phyloP scores from a whole-genome alignment of 2,329 filamentous ascomycete genomes.

The Chaetomiaceae sp. region DNA sequence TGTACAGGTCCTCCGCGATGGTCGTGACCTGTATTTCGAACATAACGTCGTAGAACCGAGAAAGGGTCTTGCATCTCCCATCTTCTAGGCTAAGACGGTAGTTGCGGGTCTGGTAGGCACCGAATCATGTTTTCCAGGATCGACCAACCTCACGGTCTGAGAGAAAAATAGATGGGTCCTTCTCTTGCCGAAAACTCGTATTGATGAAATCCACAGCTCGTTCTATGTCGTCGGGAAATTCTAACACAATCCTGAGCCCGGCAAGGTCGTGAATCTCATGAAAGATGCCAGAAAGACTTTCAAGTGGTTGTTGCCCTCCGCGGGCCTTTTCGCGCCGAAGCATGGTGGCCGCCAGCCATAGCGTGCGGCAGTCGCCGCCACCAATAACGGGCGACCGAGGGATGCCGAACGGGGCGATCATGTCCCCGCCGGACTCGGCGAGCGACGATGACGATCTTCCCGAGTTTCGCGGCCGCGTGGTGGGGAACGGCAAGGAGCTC shows the following conservation, averaged over 20 bases:
- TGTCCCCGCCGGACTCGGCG: slow-evolving; percentile 81
- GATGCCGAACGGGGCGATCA: slow-evolving; percentile 78
- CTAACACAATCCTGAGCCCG: background rate
- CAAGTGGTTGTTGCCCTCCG: background rate
- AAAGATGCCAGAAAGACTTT: background rate
- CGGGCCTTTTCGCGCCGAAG: slow-evolving; percentile 14
- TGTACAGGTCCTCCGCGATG: background rate
- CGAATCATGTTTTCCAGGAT: background rate
- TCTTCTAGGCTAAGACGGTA: background rate
- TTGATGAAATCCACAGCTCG: background rate
- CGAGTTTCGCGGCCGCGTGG: slow-evolving; percentile 35
- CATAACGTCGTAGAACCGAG: background rate
- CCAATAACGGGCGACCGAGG: slow-evolving; percentile 63
- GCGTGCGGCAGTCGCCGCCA: slow-evolving; percentile 77
- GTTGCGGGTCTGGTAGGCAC: background rate
- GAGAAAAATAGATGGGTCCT: background rate
- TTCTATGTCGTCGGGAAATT: background rate
- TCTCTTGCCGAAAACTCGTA: background rate
- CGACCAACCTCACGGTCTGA: background rate
- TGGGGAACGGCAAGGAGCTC: slow-evolving; percentile 58
- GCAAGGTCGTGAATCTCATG: background rate
- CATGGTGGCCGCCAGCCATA: slow-evolving; percentile 47
- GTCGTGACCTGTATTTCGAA: background rate
- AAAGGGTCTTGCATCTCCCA: background rate
- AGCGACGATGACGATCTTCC: slow-evolving; percentile 72